These are phyloP conservation scores for Dothiorella sarmentorum DNA, from an alignment of 2,329 filamentous ascomycete species.

Conservation along the genomic window DNA sequence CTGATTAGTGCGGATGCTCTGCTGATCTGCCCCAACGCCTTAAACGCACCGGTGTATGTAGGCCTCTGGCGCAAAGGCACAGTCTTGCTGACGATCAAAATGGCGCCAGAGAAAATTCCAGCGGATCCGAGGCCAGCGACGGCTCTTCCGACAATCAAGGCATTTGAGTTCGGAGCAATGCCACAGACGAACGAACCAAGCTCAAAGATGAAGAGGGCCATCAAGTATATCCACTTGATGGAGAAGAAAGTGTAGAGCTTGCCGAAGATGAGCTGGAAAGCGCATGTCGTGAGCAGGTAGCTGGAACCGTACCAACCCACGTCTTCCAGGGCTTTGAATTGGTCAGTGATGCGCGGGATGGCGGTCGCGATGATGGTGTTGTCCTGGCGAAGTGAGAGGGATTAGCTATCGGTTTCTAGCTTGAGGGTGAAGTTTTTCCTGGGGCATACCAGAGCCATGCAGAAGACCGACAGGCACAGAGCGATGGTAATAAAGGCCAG, in stretches of 20 bases:
- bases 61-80: conserved; percentile 47
- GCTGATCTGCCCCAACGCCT: too few species aligned
- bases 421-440: too few species aligned
- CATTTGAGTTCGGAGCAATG: conserved; percentile 46
- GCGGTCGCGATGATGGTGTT: conserved; percentile 31
- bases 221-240: conserved; percentile 47
- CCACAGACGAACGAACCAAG: conserved; percentile 52
- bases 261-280: conserved; percentile 39
- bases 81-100: conserved; percentile 45
- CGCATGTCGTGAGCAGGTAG: conserved; percentile 43
- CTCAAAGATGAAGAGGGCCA: conserved; percentile 48
- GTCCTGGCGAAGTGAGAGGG: background rate
- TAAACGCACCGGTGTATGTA: conserved; percentile 32
- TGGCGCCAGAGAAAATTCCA: conserved; percentile 50
- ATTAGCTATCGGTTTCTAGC: too few species aligned
- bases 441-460: conserved; percentile 26
- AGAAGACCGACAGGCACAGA: conserved; percentile 29
- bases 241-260: conserved; percentile 47
- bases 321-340: conserved; percentile 25
- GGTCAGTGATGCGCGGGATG: conserved; percentile 29
- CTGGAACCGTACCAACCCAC: conserved; percentile 32
- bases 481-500: conserved; percentile 28
- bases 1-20: conserved; percentile 33
- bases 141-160: conserved; percentile 51
- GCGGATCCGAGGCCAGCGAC: conserved; percentile 50